phyloP scores from a whole-genome alignment of 345 rosid genomes.

The Aegle marmelos region DNA sequence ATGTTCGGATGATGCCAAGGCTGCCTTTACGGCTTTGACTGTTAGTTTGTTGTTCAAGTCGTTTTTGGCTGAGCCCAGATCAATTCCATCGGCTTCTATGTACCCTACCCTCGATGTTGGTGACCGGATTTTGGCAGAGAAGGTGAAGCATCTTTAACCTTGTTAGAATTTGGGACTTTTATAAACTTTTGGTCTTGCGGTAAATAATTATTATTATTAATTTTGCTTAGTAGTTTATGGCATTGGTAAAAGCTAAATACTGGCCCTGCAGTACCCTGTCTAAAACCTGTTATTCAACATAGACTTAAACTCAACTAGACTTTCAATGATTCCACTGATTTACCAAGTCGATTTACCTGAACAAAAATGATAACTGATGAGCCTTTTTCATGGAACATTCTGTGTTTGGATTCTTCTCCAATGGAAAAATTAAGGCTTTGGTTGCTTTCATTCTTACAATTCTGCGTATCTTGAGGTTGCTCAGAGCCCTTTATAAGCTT shows the following conservation, averaged over 20 bases:
- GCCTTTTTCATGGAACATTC: neutral
- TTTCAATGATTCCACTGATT: too few species aligned
- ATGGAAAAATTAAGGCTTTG: neutral
- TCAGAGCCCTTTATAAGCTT: neutral
- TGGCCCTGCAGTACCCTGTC: neutral
- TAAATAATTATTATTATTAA: neutral
- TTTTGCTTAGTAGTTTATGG: neutral
- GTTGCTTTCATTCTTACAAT: neutral
- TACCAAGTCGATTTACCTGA: neutral
- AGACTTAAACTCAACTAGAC: too few species aligned
- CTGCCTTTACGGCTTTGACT: constrained; percentile 73
- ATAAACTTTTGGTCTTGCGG: neutral
- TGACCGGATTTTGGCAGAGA: constrained; percentile 85
- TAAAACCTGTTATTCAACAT: neutral
- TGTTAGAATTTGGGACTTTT: neutral
- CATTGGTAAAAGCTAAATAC: neutral
- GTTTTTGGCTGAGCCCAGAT: constrained; percentile 76
- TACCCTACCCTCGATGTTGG: constrained; percentile 82
- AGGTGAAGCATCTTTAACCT: constrained; percentile 41
- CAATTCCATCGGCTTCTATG: constrained; percentile 85
- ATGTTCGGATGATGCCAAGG: constrained; percentile 86
- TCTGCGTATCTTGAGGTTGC: neutral
- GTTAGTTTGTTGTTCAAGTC: constrained; percentile 77
- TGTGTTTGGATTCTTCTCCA: neutral
- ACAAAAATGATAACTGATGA: neutral